These are phyloP conservation scores for Helicostylum pulchrum DNA, from an alignment of 192 early-diverging fungal genomes.

Conservation along the genomic window DNA sequence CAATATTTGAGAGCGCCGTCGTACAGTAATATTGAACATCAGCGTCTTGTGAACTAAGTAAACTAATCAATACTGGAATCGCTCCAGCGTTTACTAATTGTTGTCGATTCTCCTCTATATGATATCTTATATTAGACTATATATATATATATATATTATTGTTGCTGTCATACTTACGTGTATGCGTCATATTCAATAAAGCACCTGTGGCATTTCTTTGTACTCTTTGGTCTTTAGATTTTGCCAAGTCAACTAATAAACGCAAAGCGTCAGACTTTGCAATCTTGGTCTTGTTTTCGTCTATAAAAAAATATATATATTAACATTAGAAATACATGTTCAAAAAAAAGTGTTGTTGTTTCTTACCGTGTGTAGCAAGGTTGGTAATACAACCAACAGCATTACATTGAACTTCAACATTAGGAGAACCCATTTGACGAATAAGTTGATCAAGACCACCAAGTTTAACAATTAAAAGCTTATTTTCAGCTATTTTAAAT, in stretches of 20 bases:
- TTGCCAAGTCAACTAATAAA: conserved; percentile 69
- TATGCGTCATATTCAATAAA: conserved; percentile 90
- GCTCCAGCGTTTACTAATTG: conserved; percentile 80
- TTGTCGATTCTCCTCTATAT: conserved; percentile 67
- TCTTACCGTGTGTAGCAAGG: conserved; percentile 74
- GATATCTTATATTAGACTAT: neutral
- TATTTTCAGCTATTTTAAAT: conserved; percentile 65
- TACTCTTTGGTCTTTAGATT: conserved; percentile 79
- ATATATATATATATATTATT: no score
- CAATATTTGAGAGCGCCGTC: conserved; percentile 87
- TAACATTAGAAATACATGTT: neutral
- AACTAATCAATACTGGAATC: conserved; percentile 75
- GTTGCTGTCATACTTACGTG: conserved; percentile 34
- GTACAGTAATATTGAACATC: conserved; percentile 91
- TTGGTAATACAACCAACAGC: conserved; percentile 94
- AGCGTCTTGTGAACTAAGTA: conserved; percentile 71
- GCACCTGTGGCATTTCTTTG: conserved; percentile 90
- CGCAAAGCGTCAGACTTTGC: conserved; percentile 79
- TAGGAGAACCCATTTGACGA: conserved; percentile 79
- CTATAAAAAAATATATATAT: conserved; percentile 33
- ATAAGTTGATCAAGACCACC: conserved; percentile 83
- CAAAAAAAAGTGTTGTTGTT: neutral
- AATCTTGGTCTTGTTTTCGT: conserved; percentile 88
- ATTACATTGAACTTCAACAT: conserved; percentile 91
- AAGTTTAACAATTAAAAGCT: conserved; percentile 79